A percentile compares a stretch with the other conserved stretches of the same genome.
These are phyloP conservation scores for Orbilia ellipsospora DNA, from an alignment of 2,329 filamentous ascomycete species.

Conservation along the genomic window DNA sequence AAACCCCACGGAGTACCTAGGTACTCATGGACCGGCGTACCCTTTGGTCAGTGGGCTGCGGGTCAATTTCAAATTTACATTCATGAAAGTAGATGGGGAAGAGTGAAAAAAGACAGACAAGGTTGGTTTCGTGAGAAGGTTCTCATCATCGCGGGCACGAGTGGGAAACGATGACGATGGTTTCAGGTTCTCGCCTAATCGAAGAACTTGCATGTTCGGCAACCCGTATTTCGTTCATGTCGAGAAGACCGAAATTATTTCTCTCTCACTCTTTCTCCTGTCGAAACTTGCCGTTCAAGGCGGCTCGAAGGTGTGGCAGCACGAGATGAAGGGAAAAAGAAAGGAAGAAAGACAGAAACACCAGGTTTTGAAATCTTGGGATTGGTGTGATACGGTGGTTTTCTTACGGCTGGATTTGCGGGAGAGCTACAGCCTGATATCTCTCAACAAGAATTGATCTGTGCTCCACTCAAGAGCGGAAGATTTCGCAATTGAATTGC, in stretches of 20 bases:
- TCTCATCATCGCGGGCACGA: conserved; percentile 19
- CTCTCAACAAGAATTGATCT: conserved; percentile 12
- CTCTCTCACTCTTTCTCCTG: conserved; percentile 26
- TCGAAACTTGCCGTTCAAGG: conserved; percentile 40
- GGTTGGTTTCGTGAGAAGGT: conserved; percentile 41
- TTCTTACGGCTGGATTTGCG: conserved; percentile 23
- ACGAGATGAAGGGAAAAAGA: conserved; percentile 7
- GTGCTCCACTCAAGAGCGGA: conserved; percentile 38
- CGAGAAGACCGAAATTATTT: conserved; percentile 34
- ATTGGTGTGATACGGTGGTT: conserved; percentile 33
- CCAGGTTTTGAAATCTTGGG: conserved; percentile 17
- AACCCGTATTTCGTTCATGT: conserved; percentile 35
- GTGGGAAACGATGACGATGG: conserved; percentile 41
- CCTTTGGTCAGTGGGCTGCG: conserved; percentile 38
- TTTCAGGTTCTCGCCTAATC: conserved; percentile 53
- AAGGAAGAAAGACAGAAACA: conserved; percentile 5
- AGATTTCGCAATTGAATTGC: conserved; percentile 48
- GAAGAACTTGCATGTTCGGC: conserved; percentile 35
- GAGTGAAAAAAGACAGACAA: conserved; percentile 25
- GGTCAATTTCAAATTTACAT: too few species aligned
- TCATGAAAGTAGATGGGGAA: conserved; percentile 15
- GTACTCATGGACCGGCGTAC: background rate
- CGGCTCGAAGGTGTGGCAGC: conserved; percentile 53
- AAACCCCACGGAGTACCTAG: conserved; percentile 44
- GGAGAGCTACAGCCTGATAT: conserved; percentile 51